Conservation (phyloP, 1,284 basidiomycete genomes). For the Naganishia liquefaciens region DNA sequence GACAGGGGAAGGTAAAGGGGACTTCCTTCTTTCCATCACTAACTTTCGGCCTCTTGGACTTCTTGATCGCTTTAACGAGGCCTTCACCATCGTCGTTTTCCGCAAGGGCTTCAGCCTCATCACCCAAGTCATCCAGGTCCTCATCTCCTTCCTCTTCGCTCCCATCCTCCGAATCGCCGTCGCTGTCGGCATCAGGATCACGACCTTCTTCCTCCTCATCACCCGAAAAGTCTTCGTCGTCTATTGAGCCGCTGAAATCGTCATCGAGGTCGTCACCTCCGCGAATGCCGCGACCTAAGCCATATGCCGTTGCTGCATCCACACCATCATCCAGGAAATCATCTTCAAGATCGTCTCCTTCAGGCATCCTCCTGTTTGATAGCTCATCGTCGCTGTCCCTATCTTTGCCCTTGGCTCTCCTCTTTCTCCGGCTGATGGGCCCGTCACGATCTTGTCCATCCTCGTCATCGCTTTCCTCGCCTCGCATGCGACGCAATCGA, state of each 20-base stretch:
- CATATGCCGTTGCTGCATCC: conserved; percentile 52
- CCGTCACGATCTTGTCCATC: conserved; percentile 55
- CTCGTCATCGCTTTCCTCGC: conserved; percentile 67
- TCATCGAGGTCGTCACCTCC: conserved; percentile 53
- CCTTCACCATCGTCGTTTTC: conserved; percentile 21
- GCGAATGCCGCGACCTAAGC: conserved; percentile 53
- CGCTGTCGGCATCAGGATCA: conserved; percentile 35
- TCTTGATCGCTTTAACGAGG: conserved; percentile 40
- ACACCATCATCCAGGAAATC: conserved; percentile 68
- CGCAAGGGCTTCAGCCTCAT: conserved; percentile 8
- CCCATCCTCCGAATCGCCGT: conserved; percentile 36
- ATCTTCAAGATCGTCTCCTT: conserved; percentile 86
- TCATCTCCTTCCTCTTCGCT: conserved; percentile 40
- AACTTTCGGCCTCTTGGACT: conserved; percentile 55
- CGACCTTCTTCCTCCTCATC: conserved; percentile 29
- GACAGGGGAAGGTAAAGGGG: conserved; percentile 91
- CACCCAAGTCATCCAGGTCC: conserved; percentile 37
- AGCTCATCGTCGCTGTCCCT: conserved; percentile 53
- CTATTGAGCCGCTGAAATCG: conserved; percentile 40
- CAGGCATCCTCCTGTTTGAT: conserved; percentile 58
- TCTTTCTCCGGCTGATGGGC: conserved; percentile 40
- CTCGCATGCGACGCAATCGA: conserved; percentile 81
- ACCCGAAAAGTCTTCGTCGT: conserved; percentile 30
- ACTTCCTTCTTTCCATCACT: conserved; percentile 63
- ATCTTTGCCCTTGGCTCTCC: conserved; percentile 52